Evolutionary conservation across 208 protist species (phyloP).

Genomic region (Trypanosoma lewisi): DNA sequence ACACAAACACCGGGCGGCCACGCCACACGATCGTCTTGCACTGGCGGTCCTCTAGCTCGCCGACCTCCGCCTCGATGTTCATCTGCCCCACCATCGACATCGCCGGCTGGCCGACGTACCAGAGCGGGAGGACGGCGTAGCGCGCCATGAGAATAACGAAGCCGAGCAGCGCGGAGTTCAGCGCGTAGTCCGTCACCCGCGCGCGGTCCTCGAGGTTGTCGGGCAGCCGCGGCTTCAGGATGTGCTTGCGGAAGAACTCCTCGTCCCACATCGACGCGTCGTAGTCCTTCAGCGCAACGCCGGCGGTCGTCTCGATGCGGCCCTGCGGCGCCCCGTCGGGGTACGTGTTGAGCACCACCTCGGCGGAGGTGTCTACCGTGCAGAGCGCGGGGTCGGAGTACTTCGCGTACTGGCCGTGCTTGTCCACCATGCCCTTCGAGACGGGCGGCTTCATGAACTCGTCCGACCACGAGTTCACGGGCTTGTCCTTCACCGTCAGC

Average conservation of each 20-base stretch:
- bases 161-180: slow-evolving; percentile 81
- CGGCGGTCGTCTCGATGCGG: slow-evolving; percentile 81
- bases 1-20: slow-evolving; percentile 99
- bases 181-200: slow-evolving; percentile 85
- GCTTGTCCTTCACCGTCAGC: slow-evolving; percentile 82
- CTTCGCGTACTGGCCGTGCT: slow-evolving; percentile 86
- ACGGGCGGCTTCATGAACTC: slow-evolving; percentile 83
- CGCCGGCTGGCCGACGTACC: slow-evolving; percentile 85
- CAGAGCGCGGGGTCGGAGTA: slow-evolving; percentile 82
- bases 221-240: slow-evolving; percentile 85
- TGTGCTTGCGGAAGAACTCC: slow-evolving; percentile 92
- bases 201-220: slow-evolving; percentile 79
- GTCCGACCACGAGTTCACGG: slow-evolving; percentile 79
- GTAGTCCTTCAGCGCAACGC: slow-evolving; percentile 84
- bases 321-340: slow-evolving; percentile 68
- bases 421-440: slow-evolving; percentile 67
- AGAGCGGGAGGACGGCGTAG: slow-evolving; percentile 80
- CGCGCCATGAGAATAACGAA: slow-evolving; percentile 83
- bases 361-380: slow-evolving; percentile 73
- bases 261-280: slow-evolving; percentile 88
- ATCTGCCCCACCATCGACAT: slow-evolving; percentile 95
- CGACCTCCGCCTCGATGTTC: slow-evolving; percentile 97
- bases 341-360: slow-evolving; percentile 92
- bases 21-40: slow-evolving; percentile 97
- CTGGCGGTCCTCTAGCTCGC: slow-evolving; percentile 85